phyloP scores from a whole-genome alignment of 2,329 filamentous ascomycete species.

The Trichoderma simmonsii region DNA sequence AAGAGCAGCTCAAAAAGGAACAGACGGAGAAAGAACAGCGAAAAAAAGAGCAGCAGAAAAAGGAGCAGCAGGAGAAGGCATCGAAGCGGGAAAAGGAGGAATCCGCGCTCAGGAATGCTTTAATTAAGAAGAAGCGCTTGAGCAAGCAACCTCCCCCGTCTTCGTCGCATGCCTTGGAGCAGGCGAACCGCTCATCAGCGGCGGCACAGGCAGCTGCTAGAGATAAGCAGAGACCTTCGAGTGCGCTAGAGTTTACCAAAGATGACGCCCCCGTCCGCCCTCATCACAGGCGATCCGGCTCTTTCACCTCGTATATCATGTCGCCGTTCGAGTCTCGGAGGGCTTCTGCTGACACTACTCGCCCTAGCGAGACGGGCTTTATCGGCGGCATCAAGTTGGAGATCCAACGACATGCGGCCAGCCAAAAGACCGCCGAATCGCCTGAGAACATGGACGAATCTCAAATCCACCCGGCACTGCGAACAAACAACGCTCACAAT shows the following conservation, averaged over 20 bases:
- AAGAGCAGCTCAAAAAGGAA: constrained; percentile 26
- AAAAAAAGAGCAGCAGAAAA: constrained; percentile 12
- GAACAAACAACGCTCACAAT: constrained; percentile 25
- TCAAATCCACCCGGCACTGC: constrained; percentile 36
- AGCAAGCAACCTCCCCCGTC: constrained; percentile 34
- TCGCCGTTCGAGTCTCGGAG: constrained; percentile 36
- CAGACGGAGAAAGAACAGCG: constrained; percentile 23
- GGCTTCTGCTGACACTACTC: constrained; percentile 31
- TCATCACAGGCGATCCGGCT: constrained; percentile 35
- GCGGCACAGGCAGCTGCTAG: constrained; percentile 17
- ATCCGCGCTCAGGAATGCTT: constrained; percentile 23
- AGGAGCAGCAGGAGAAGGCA: constrained; percentile 26
- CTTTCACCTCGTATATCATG: constrained; percentile 36
- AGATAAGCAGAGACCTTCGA: constrained; percentile 25
- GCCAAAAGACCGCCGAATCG: constrained; percentile 29
- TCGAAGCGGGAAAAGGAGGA: constrained; percentile 15
- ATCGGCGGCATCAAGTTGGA: constrained; percentile 43
- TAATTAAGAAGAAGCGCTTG: constrained; percentile 30
- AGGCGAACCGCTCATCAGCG: constrained; percentile 21
- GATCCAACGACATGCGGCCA: constrained; percentile 35
- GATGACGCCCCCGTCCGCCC: constrained; percentile 25
- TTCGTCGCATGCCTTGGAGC: constrained; percentile 20
- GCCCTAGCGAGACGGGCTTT: constrained; percentile 33
- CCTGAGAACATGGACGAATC: constrained; percentile 26
- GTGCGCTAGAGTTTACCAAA: constrained; percentile 27